Base-by-base conservation (phyloP, 140 eudicot species). In the Cichorium intybus region DNA sequence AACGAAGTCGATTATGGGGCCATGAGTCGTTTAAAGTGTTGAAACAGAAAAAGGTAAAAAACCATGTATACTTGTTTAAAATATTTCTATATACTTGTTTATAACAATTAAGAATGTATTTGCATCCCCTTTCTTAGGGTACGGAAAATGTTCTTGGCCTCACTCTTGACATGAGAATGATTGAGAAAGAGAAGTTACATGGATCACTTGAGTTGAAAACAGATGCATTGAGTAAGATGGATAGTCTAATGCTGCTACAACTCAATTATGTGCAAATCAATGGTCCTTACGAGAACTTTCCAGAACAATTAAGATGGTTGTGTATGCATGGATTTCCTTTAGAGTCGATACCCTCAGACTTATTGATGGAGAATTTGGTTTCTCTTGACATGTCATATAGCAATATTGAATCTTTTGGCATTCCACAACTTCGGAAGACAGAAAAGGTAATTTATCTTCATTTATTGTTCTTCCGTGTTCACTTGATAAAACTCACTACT, bases 91-190 rank as follows among this genome's bases (percentile, higher is more conserved):
- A 6, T 57, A 37, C 37, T 4, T 17, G 2, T 47, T 7, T 7
- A 28, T 12, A 18, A 65, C 20, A 7, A 17, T 7, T 20, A 18
- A 6, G 8, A 7, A 2, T 34, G 24, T 33, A 2, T 67, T 26
- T 17, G 7, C 41, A 21, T n/a, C 14, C n/a, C 0, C 8, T 17
- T 52, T 21, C 22, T 16, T 52, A 71, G 82, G 77, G 69, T 21
- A 37, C 31, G 4, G 62, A 23, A 34, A 26, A 31, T 33, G n/a
- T 76, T 53, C 9, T 14, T 54, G 81, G 81, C 16, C 29, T 76
- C 29, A 10, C 18, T 18, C 73, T 74, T 46, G 60, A 70, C 39
- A 43, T 22, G 69, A 33, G 16, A 22, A 8, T 41, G 52, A 14
- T 70, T 23, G 43, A 35, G 26, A 64, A 29, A 41, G 26, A 64